Base-by-base conservation (phyloP, 2,329 filamentous ascomycete species). In the Calonectria naviculata region DNA sequence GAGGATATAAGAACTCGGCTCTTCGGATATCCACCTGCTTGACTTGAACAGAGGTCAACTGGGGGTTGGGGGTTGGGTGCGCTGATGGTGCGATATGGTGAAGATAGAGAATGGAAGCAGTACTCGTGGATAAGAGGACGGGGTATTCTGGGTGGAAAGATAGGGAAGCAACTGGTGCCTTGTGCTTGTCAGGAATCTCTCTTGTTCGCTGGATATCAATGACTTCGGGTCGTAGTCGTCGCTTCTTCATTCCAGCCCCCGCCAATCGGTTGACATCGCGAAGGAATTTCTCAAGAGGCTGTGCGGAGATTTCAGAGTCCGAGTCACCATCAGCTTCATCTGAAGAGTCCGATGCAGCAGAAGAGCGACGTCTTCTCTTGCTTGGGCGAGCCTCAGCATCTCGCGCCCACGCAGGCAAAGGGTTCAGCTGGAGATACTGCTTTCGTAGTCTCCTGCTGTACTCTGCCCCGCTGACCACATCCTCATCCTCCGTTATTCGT, bases 111-210 rank as follows among this genome's bases (percentile, higher is more conserved):
- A 95, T 93, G 24, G 94, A 94, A 63, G 95, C 94, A 66, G 93
- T 93, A 71, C 95, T 97, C 15, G 95, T 95, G 28, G 97, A 97
- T 70, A 98, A 90, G 31, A 99, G 90, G 19, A 99, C 92, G 5
- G 97, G 95, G 80, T 95, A 93, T 75, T 92, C 88, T 34, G 96
- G 95, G 84, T 99, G 97, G 88, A 98, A 98, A 12, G 92, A 92
- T 41, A 99, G 90, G 47, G 93, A 95, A 46, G 92, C 93, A 75
- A 98, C 92, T 13, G 94, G 90, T 21, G 93, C 94, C 83, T 91
- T 92, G 83, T 97, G 94, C 36, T 89, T 87, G 81, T 94, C 92
- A 28, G 94, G 90, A 74, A 98, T 93, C 81, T 98, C 95, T 81
- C 95, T 93, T 73, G 94, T 91, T 78, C 95, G 91, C 82, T 97